Conservation (phyloP, 2,329 filamentous ascomycete species). For the Apiospora aurea region DNA sequence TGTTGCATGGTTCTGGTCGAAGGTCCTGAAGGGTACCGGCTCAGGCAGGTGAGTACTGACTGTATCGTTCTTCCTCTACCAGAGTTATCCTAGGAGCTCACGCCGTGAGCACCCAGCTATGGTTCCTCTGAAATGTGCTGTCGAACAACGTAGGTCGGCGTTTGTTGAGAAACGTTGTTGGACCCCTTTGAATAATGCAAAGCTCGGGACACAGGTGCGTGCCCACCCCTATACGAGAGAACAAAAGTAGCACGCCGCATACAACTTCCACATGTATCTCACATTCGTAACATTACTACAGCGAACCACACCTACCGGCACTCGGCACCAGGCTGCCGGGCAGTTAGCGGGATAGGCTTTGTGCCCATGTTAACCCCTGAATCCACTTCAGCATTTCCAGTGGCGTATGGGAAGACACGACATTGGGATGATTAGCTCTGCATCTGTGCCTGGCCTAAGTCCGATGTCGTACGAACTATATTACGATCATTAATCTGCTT, state of each 20-base stretch:
- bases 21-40: background rate
- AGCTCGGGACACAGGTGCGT: background rate
- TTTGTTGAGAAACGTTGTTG: background rate
- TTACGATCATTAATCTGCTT: background rate
- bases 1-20: background rate
- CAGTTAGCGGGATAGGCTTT: background rate
- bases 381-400: background rate
- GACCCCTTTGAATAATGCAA: background rate
- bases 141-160: background rate
- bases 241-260: background rate
- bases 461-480: background rate
- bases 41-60: background rate
- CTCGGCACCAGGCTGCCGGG: background rate
- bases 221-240: background rate
- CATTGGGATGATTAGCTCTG: background rate
- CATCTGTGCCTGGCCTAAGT: background rate
- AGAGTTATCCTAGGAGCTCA: background rate
- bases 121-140: background rate
- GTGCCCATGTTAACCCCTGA: background rate
- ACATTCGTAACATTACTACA: too few species aligned
- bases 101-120: too few species aligned
- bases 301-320: background rate
- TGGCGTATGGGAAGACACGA: background rate
- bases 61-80: too few species aligned
- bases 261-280: background rate